Base-by-base conservation (phyloP, 768 basidiomycete species). In the Hortiboletus campestris region DNA sequence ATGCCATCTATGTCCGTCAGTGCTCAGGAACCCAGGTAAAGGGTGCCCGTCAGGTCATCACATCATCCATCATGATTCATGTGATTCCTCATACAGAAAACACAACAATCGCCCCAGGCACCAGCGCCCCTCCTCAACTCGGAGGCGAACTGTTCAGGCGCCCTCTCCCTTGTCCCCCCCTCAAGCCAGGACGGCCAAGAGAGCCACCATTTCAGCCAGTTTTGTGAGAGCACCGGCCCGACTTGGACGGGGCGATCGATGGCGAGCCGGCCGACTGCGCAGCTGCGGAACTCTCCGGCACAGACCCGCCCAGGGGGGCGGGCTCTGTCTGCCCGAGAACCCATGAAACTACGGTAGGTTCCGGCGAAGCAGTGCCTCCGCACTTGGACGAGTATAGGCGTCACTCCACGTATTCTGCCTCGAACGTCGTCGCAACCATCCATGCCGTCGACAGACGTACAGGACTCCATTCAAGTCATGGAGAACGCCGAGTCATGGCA, bases 1-100 rank as follows among this genome's bases (percentile, higher is more conserved):
- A 36, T 51, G 2, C 58, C 60, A 61, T 59, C 39, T 51, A 53
- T 52, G 53, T 61, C 46, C 56, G 53, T 46, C 65, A 63, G 39
- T 46, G 50, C 35, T 29, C 60, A 65, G 59, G 56, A 55, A 47
- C 63, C 46, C 44, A 56, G 49, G 17, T 16, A 35, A 20, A 41
- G 51, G 29, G 51, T 32, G 13, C 31, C 50, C 34, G 16, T 8
- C 52, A 43, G 34, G 16, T 34, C 13, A 36, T 55, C 54, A 43
- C 41, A 54, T 54, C 51, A 42, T 17, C 17, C 31, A 51, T 58
- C 31, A 58, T 31, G 46, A 57, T 58, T 57, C 56, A 50, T 46
- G 54, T 53, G 53, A 55, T 32, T 20, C 11, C n/a, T 50, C 36
- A 38, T 49, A 31, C 49, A 52, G 19, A 1, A 22, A 31, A 31